Base-by-base conservation (phyloP, 257 asterid species). In the Solanum corneliomulleri region DNA sequence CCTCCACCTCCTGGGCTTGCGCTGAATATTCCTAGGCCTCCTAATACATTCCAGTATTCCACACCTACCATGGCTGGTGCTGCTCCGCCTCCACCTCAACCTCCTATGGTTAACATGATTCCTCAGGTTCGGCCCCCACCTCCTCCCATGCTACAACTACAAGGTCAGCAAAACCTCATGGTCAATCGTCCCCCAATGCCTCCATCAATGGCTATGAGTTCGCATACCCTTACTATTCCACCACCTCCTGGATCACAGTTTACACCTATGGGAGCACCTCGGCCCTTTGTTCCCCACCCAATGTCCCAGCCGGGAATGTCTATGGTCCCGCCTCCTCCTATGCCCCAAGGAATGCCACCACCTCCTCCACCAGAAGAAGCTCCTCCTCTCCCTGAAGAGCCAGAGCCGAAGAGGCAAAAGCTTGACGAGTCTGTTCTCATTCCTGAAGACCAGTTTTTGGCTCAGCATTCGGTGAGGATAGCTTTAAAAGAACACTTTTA, bases 351-450 rank as follows among this genome's bases (percentile, higher is more conserved):
- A 82, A 91, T 96, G 93, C 95, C 94, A 20, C 99, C 97, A 6
- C 93, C 92, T 23, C 98, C 99, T 69, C 98, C 98, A 23, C 98
- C 97, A 14, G 98, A 95, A 88, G 99, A 95, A 89, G 98, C 98
- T 74, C 99, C 98, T n/a, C 98, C 98, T 5, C 93, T 94, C 71
- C 99, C 99, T 10, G 98, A 95, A 33, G 99, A 95, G 88, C 98
- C 99, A 2, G 99, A 96, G 90, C 96, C 98, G 58, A 96, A 96
- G 94, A 92, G 95, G 88, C 99, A 94, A 89, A 96, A 92, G 93
- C 95, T 94, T 87, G 99, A 95, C 83, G 98, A 95, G 89, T 88
- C 98, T 84, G 86, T 89, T 83, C 97, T 95, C 72, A 92, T 95
- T 76, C 98, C 98, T 18, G 99, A 95, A 87, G 99, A 96, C 52